phyloP scores from a whole-genome alignment of 2,329 filamentous ascomycete genomes.

The Colletotrichum orchidophilum region DNA sequence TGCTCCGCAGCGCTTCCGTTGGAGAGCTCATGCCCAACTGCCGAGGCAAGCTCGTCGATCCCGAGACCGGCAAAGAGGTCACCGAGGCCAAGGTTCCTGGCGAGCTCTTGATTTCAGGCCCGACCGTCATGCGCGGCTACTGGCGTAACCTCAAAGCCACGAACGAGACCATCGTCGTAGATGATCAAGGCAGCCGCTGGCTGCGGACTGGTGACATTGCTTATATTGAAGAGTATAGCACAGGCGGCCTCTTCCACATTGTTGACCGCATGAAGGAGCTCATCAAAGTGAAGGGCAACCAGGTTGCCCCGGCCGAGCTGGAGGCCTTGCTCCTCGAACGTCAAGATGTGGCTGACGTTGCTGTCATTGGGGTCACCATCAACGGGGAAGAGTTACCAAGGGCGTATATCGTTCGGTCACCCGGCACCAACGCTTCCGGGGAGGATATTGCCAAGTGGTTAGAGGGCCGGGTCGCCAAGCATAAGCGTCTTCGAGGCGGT shows the following conservation, averaged over 20 bases:
- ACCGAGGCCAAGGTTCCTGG: conserved; percentile 64
- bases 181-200: conserved; percentile 67
- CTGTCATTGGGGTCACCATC: conserved; percentile 68
- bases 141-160: conserved; percentile 78
- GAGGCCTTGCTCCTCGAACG: conserved; percentile 49
- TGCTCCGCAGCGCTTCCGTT: conserved; percentile 57
- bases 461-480: conserved; percentile 67
- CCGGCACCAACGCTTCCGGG: conserved; percentile 55
- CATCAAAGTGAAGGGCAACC: conserved; percentile 69
- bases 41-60: conserved; percentile 71
- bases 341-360: conserved; percentile 66
- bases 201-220: conserved; percentile 80
- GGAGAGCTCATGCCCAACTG: conserved; percentile 77
- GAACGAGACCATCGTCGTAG: conserved; percentile 59
- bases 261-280: conserved; percentile 78
- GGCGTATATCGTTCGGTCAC: conserved; percentile 66
- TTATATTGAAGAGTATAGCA: conserved; percentile 67
- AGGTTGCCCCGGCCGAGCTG: conserved; percentile 66
- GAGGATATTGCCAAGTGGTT: conserved; percentile 72
- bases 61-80: conserved; percentile 60
- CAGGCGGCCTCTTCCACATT: conserved; percentile 64
- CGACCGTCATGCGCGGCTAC: conserved; percentile 80
- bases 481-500: conserved; percentile 76
- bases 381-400: conserved; percentile 68
- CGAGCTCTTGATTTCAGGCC: conserved; percentile 78